Conservation (phyloP, 495 filamentous ascomycete genomes). For the Oidiodendron maius region DNA sequence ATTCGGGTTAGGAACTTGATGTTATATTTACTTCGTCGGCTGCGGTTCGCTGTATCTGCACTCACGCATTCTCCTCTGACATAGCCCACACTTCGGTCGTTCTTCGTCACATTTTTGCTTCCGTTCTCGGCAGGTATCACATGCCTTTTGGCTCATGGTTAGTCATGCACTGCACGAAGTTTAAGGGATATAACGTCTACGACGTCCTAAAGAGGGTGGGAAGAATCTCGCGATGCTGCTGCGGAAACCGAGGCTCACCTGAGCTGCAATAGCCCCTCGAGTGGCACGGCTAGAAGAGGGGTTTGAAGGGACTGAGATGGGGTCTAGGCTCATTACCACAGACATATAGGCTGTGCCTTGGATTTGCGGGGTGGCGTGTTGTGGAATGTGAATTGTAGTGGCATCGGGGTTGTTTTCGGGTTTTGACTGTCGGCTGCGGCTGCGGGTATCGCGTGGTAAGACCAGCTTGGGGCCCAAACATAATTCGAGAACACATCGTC, state of each 20-base stretch:
- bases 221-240: no score
- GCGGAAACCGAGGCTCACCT: conserved; percentile 10
- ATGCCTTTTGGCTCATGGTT: conserved; percentile 47
- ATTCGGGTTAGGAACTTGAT: not conserved
- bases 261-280: conserved; percentile 10
- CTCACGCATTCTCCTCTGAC: conserved; percentile 43
- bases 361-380: not conserved
- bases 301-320: conserved; percentile 5
- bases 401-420: no score
- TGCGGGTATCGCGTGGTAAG: no score
- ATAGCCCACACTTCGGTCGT: conserved; percentile 68
- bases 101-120: conserved; percentile 91
- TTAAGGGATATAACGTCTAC: not conserved
- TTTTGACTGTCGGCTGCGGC: no score
- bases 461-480: no score
- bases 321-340: conserved; percentile 10
- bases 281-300: not conserved
- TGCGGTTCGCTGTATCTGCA: conserved; percentile 55
- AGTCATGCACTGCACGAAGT: not conserved
- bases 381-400: no score
- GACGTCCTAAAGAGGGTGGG: not conserved
- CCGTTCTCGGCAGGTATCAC: conserved; percentile 75
- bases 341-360: not conserved
- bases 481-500: no score
- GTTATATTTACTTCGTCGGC: conserved; percentile 58